Evolutionary conservation across 495 filamentous ascomycete species (phyloP).

Genomic region (Penicillium turbatum): DNA sequence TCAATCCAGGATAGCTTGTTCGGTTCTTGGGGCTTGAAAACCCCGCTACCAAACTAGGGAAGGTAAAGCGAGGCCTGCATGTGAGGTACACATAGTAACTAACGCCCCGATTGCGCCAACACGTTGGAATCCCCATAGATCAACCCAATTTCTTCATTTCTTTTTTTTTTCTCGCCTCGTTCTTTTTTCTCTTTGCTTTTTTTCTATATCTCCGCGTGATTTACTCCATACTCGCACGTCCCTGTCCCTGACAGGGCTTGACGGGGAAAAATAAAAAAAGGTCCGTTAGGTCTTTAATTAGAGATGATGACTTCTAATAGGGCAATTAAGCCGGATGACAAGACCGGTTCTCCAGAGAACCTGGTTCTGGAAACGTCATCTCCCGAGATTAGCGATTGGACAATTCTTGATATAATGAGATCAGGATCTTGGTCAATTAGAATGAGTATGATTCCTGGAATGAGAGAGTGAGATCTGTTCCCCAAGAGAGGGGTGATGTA

Average conservation of each 20-base stretch:
- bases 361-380: constrained; percentile 7
- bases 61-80: constrained; percentile 9
- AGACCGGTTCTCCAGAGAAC: constrained; percentile 8
- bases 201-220: constrained; percentile 18
- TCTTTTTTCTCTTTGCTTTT: constrained; percentile 7
- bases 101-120: not conserved
- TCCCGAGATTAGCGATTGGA: not conserved
- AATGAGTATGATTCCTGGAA: constrained; percentile 4
- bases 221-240: constrained; percentile 20
- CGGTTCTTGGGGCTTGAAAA: not conserved
- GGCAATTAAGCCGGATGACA: not conserved
- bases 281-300: not conserved
- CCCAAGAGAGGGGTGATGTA: constrained; percentile 1
- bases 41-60: not conserved
- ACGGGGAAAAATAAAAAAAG: too few species aligned
- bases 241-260: constrained; percentile 24
- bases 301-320: not conserved
- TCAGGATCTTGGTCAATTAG: constrained; percentile 3
- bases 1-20: too few species aligned
- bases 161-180: not conserved
- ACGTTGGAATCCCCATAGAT: constrained; percentile 14
- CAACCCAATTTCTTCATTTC: not conserved
- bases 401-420: not conserved
- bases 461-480: constrained; percentile 2
- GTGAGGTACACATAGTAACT: not conserved